Evolutionary conservation across 2,329 filamentous ascomycete species (phyloP), one percentile per base, ranked within the genome.

Genomic region (Clonostachys byssicola): DNA sequence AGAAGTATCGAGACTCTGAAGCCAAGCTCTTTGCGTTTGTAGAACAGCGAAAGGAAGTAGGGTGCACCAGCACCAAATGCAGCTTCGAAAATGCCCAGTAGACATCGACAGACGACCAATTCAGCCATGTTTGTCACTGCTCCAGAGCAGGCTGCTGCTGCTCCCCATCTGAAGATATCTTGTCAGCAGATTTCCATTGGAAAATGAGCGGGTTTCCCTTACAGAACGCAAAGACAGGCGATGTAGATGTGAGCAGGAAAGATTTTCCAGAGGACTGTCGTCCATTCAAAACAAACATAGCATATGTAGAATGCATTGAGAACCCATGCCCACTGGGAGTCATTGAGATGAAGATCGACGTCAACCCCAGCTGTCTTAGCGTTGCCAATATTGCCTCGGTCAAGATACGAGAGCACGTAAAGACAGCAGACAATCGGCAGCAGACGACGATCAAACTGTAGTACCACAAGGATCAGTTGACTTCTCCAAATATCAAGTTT

Each of bases 1-100:
- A 92, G 76, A 61, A 89, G 88, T 6, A 91, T 67, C 10, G 86
- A 87, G 14, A 81, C 85, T 23, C 88, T 74, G 48, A 88, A 76
- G 2, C 86, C 88, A 9, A 92, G 70, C 57, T 92, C 88, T 16
- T 64, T 55, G 6, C 73, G 57, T 6, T 66, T 60, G 48, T 75
- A 76, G 55, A 75, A 75, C 54, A 75, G 73, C 9, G 65, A 68
- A 5, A 75, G 58, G 18, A 73, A 64, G 42, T 68, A 71, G 0
- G 70, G 66, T 2, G 73, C 61, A 2, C 67, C 70, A 4, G 67
- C 62, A 5, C 53, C 58, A 36, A 71, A 75, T 2, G 64, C 71
- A n/a, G 71, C 70, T 53, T 74, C 71, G 16, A 68, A 68, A 18
- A 66, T 62, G 44, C 71, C 72, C 4, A 75, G 58, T n/a, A 39